Base-by-base conservation (phyloP, 441 rosid genomes). In the Breynia disticha region DNA sequence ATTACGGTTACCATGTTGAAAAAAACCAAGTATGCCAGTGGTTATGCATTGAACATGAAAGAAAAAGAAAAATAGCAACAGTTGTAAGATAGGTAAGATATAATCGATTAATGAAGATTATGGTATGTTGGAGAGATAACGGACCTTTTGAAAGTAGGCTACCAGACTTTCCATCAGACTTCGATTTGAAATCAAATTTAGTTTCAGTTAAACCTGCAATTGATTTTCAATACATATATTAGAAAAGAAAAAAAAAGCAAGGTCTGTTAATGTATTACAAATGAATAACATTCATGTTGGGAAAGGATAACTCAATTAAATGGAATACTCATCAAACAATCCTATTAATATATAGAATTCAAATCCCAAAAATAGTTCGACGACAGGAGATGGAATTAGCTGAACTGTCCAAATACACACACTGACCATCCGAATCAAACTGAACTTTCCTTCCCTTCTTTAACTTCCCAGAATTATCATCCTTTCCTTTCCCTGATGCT, bases 401-500 rank as follows among this genome's bases (percentile, higher is more conserved):
- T 8, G 48, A 37, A 42, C 41, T 35, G 11, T 49, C 19, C 19
- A 59, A 4, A 28, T 28, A 9, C 8, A 44, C 54, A 24, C 19
- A 15, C 21, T 21, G 50, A 84, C 91, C 88, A 74, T 59, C 72
- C 24, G 72, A 18, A 49, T 67, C 67, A 43, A 76, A 72, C 58
- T 74, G 81, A 60, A 73, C 81, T 78, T 72, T 86, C 76, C 71
- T 77, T 63, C 78, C 75, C 64, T 65, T 78, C 77, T 79, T 79
- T 41, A 78, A 50, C 66, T 73, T 79, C 19, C 48, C 63, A 11
- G 82, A 57, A 61, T 53, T 56, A 35, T 76, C 80, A 16, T 79
- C 87, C 71, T 78, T 81, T 55, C 87, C 82, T 67, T 57, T 68
- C 43, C 54, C 21, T 44, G 70, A 46, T 47, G 72, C 74, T 65